Evolutionary conservation across 495 filamentous ascomycete species (phyloP), one percentile per base, ranked within the genome.

Genomic region (Penicillium cinerascens): DNA sequence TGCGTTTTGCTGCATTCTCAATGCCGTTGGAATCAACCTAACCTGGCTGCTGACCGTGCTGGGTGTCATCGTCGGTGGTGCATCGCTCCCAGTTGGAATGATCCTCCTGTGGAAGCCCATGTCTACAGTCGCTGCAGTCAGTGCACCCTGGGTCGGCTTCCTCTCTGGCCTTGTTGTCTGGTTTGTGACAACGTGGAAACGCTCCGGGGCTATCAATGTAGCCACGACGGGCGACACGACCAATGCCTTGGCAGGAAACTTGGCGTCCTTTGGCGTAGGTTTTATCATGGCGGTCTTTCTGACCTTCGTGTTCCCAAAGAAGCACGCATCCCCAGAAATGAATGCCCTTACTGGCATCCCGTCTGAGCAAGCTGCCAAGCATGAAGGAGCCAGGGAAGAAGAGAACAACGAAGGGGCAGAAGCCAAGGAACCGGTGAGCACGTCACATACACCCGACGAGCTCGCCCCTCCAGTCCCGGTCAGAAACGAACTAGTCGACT

Each of bases 1-100:
- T 23, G 53, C 66, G 2, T 74, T 77, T 49, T 70, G 67, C 58
- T 72, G 66, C 51, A 66, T 76, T 23, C 64, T 73, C 33, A 78
- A 77, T 48, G 72, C 63, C 8, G 68, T 66, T 13, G 69, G 70
- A 9, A 57, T 79, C 25, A 71, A 71, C 50, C 56, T 79, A 2
- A 74, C 70, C 10, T 79, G 76, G 75, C 54, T 78, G 1, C 58
- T 80, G 27, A 70, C 71, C 1, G 65, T 72, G 2, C 65, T 78
- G 42, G 77, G 74, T 0, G 59, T 78, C 1, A 66, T 78, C 2
- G 73, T 76, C 17, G 74, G 75, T 8, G 74, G 71, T 0, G 76
- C 73, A 0, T 59, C 64, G 4, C 58, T 75, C 7, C 72, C 73
- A 0, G 66, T 72, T 6, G 72, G 66, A 1, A 55, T 73, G 20